Evolutionary conservation across 305 asterid genomes (phyloP), one percentile per base, ranked within the genome.

Genomic region (Fraxinus xanthoxyloides): DNA sequence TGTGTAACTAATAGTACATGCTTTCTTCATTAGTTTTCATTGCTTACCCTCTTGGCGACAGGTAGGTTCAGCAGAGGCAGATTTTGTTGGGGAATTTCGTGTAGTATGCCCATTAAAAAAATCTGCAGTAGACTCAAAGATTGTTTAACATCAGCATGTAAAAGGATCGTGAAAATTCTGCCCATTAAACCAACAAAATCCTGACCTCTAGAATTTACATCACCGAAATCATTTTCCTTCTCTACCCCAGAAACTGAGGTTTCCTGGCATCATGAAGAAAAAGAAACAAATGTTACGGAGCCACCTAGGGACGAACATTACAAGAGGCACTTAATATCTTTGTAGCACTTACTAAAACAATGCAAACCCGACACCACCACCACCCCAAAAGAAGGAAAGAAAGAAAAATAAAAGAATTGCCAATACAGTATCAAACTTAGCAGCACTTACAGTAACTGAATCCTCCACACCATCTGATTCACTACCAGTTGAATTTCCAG

Each of bases 11-110:
- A 84, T 87, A 89, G 85, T 90, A 85, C 46, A 80, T 81, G 83
- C 81, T 88, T 88, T 87, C 90, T 89, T 84, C 91, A 88, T 81
- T 84, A 79, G 83, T 85, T 86, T 87, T 88, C 90, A 82, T 89
- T 84, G 89, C 97, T 92, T 90, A 92, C 97, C 96, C 90, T 90
- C 93, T 88, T 77, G 89, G 59, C 74, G 72, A 86, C 83, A 79
- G 82, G 67, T 77, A 13, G 86, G 86, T 77, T 86, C 93, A 56
- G 77, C 83, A 67, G 90, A 85, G 84, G 86, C 61, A 59, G 85
- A 85, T 77, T 82, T 82, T 59, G 89, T 72, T 8, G 75, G 79
- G 26, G 84, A 85, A 82, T 85, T 77, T 81, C 76, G 89, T 87
- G 87, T 88, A 43, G 86, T 81, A 79, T 79, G 84, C 80, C 86